Evolutionary conservation across 768 basidiomycete species (phyloP).

Genomic region (Leccinum disarticulatum): DNA sequence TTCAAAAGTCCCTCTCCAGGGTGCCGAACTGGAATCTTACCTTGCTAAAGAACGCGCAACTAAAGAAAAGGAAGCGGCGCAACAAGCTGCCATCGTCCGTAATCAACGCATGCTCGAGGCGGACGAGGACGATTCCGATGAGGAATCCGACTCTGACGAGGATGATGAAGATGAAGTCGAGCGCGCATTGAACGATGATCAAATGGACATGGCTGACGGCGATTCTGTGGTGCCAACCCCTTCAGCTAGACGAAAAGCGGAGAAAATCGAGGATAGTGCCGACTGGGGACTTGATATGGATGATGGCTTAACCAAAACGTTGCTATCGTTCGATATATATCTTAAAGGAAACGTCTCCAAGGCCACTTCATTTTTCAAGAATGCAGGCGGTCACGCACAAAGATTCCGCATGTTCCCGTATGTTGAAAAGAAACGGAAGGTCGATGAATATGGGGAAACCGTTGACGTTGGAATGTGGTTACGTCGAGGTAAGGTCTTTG

Average conservation of each 20-base stretch:
- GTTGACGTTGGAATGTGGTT: conserved; percentile 97
- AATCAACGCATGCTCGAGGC: conserved; percentile 91
- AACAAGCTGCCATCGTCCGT: conserved; percentile 79
- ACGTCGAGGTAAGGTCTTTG: conserved; percentile 84
- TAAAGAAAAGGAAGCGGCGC: conserved; percentile 83
- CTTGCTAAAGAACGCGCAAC: conserved; percentile 70
- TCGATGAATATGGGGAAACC: conserved; percentile 95
- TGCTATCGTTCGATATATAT: conserved; percentile 93
- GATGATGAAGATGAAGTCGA: conserved; percentile 59
- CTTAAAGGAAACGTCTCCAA: conserved; percentile 94
- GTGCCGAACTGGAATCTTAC: conserved; percentile 81
- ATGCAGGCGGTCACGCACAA: conserved; percentile 62
- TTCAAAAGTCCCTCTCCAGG: conserved; percentile 86
- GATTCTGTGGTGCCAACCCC: conserved; percentile 23
- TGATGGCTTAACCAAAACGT: conserved; percentile 68
- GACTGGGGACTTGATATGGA: conserved; percentile 79
- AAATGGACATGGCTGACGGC: conserved; percentile 45
- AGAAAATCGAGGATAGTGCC: conserved; percentile 49
- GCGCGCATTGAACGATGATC: conserved; percentile 51
- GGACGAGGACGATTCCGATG: conserved; percentile 83
- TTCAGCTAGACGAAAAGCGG: conserved; percentile 41
- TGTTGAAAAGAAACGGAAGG: conserved; percentile 85
- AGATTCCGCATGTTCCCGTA: conserved; percentile 98
- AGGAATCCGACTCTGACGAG: conserved; percentile 64
- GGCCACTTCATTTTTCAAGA: conserved; percentile 85